These are phyloP conservation scores for Marsdenia floribunda DNA, from an alignment of 257 asterid species.

Conservation along the genomic window DNA sequence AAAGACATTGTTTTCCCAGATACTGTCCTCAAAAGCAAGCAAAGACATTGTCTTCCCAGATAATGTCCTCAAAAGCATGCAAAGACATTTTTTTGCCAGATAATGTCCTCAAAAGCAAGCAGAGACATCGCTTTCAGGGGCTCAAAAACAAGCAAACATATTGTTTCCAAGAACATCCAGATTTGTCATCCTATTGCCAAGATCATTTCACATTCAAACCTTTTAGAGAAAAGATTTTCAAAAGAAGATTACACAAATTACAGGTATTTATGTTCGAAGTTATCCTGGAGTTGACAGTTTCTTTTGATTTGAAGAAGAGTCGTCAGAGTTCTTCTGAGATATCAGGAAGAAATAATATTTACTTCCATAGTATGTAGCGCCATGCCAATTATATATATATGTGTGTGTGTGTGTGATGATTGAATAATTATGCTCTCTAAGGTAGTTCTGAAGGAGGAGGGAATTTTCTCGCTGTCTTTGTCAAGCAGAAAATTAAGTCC, in stretches of 20 bases:
- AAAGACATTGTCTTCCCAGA: background rate
- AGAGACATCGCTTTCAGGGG: background rate
- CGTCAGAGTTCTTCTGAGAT: background rate
- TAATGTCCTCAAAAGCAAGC: background rate
- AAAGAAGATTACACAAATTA: background rate
- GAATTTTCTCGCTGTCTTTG: background rate
- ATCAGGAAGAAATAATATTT: background rate
- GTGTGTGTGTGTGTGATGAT: background rate
- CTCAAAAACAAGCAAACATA: background rate
- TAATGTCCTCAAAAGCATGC: background rate
- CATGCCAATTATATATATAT: conserved; percentile 6
- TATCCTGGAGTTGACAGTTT: background rate
- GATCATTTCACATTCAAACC: background rate
- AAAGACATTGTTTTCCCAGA: background rate
- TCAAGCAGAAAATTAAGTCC: conserved; percentile 11
- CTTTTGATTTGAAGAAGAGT: background rate
- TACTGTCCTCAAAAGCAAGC: background rate
- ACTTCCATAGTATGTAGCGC: conserved; percentile 10
- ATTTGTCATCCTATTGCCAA: background rate
- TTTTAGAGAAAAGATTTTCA: background rate
- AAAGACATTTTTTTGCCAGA: background rate
- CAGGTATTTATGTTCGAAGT: background rate
- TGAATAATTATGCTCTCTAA: conserved; percentile 5
- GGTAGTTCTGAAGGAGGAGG: conserved; percentile 6
- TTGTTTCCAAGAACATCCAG: background rate